Evolutionary conservation across 148 eudicot genomes (phyloP).

Genomic region (Persicaria tinctoria): DNA sequence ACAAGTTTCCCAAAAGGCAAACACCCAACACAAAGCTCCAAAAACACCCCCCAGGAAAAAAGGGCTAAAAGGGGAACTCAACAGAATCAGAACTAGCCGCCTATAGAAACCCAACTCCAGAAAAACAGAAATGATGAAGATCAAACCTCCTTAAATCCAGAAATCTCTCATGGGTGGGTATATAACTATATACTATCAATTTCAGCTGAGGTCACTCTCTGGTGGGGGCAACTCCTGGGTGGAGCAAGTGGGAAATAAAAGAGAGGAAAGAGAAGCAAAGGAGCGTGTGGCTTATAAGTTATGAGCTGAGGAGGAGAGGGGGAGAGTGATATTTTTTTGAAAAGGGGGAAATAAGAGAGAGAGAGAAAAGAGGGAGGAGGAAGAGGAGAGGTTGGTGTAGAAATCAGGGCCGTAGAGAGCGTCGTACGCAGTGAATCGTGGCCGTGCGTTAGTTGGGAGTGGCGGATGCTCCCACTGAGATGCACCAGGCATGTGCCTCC

Average conservation of each 20-base stretch:
- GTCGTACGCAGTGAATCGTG: constrained; percentile 43
- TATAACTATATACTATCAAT: background rate
- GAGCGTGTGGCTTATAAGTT: constrained; percentile 18
- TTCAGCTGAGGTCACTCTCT: background rate
- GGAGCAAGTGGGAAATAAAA: background rate
- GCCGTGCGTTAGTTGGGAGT: constrained; percentile 32
- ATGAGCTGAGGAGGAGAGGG: constrained; percentile 24
- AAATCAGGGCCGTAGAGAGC: constrained; percentile 37
- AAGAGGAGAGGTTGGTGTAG: constrained; percentile 11
- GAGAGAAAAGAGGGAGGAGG: background rate
- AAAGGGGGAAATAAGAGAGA: background rate
- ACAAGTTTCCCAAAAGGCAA: constrained; percentile 3
- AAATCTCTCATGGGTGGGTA: too few species aligned
- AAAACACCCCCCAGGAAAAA: background rate
- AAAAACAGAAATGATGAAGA: background rate
- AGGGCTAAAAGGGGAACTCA: constrained; percentile 1
- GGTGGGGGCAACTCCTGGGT: background rate
- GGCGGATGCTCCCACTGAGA: constrained; percentile 30
- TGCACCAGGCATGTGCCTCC: constrained; percentile 99
- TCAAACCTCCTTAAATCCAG: background rate
- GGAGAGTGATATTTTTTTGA: constrained; percentile 11
- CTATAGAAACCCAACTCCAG: too few species aligned
- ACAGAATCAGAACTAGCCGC: background rate
- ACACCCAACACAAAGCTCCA: constrained; percentile 3
- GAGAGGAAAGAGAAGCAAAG: background rate